Base-by-base conservation (phyloP, 805 yeast genomes). In the Jamesozyma jinghongensis region DNA sequence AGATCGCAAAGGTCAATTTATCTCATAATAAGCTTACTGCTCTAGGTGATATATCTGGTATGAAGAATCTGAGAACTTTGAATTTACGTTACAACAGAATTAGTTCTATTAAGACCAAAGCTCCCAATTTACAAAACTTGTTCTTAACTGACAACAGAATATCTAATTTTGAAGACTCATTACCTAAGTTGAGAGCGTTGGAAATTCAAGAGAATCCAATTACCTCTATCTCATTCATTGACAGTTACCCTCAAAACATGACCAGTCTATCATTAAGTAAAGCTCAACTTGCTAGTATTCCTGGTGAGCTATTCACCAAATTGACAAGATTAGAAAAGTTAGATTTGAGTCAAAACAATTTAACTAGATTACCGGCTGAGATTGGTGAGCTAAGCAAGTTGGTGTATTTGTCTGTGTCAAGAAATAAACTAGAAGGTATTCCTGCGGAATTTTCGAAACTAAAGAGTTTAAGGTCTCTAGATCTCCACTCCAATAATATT, bases 151-250 rank as follows among this genome's bases (percentile, higher is more conserved):
- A 84, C 57, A 86, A 86, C 57, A 74, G 74, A 45, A 79, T 87
- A 12, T 77, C 94, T 0, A 73, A 74, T 13, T 81, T 85, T 56
- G 74, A 75, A 41, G 81, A 77, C 54, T 65, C 71, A 36, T 73
- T 85, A 52, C 73, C 74, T 26, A 73, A 73, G 38, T 65, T 88
- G 50, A 74, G 82, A 53, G 72, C 81, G 13, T 67, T 88, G 32
- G 83, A 81, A 53, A 67, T 87, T 36, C 87, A 83, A 55, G 75
- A 82, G 55, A 88, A 87, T 57, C 97, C 96, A 4, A 75, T 87
- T 41, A 86, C 95, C 0, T 53, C 60, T 1, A 52, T 56, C 7
- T 47, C 53, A 2, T 56, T 55, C 36, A 65, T 63, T 29, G 75
- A 74, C 27, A 59, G 70, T 18, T 58, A 65, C 14, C 74, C 85